Evolutionary conservation across 75 land plant genomes (phyloP).

Genomic region (Larix kaempferi): DNA sequence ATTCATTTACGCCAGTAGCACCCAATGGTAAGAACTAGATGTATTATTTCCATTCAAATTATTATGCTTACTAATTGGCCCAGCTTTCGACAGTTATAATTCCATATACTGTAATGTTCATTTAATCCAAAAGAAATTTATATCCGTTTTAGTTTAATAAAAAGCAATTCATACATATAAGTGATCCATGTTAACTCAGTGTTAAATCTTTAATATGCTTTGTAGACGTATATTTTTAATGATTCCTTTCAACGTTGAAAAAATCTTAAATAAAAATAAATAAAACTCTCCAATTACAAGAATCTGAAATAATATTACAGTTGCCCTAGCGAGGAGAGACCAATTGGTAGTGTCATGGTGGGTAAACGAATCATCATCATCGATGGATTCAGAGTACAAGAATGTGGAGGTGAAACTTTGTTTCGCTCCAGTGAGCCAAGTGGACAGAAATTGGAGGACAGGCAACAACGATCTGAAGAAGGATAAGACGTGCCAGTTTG

Average conservation of each 20-base stretch:
- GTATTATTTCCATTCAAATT: background rate
- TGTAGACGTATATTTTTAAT: no score
- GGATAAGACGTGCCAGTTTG: slow-evolving; percentile 76
- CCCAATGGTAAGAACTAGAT: background rate
- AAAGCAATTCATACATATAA: no score
- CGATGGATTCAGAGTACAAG: slow-evolving; percentile 27
- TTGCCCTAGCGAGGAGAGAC: slow-evolving; percentile 57
- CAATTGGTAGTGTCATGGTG: slow-evolving; percentile 53
- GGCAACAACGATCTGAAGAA: slow-evolving; percentile 24
- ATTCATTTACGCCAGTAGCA: background rate
- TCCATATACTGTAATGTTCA: no score
- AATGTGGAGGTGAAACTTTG: slow-evolving; percentile 49
- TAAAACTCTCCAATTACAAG: no score
- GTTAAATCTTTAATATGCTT: no score
- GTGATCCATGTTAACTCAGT: no score
- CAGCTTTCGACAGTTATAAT: background rate
- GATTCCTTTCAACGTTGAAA: no score
- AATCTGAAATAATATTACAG: slow-evolving; percentile 19
- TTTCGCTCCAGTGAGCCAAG: slow-evolving; percentile 77
- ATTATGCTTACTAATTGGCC: no score
- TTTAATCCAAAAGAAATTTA: no score
- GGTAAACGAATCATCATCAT: slow-evolving; percentile 18
- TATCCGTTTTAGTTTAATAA: no score
- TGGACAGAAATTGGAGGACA: slow-evolving; percentile 23
- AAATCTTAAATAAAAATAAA: no score